Conservation (phyloP, 805 yeast species). For the Candida parachauliodes region DNA sequence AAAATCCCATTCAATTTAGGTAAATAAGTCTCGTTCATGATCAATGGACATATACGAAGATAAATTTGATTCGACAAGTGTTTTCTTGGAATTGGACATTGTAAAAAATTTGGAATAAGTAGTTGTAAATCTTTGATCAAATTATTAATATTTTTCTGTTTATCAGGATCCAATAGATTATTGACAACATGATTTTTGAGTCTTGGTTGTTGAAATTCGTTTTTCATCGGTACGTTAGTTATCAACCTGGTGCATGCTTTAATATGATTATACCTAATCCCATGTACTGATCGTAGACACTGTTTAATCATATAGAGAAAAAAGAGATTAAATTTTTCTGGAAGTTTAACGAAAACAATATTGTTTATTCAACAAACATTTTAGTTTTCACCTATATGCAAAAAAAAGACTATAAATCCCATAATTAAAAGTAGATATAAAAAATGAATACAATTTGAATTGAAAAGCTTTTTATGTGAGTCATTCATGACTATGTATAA, state of each 20-base stretch:
- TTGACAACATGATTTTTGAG: background rate
- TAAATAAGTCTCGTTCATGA: conserved; percentile 43
- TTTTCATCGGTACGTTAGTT: background rate
- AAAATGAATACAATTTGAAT: conserved; percentile 18
- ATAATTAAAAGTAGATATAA: conserved; percentile 14
- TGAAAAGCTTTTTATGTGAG: conserved; percentile 25
- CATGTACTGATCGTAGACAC: background rate
- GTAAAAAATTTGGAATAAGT: conserved; percentile 50
- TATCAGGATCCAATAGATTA: conserved; percentile 17
- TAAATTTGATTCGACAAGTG: conserved; percentile 44
- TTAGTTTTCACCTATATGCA: conserved; percentile 23
- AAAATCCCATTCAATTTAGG: conserved; percentile 56
- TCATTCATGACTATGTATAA: conserved; percentile 37
- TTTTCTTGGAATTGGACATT: conserved; percentile 40
- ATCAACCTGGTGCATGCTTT: too few species aligned
- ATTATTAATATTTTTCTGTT: conserved; percentile 52
- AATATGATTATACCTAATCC: too few species aligned
- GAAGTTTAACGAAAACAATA: conserved; percentile 4
- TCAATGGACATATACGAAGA: conserved; percentile 55
- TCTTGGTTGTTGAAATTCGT: background rate
- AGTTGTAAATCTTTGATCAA: conserved; percentile 46
- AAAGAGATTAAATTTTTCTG: background rate
- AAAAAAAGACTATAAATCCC: conserved; percentile 15
- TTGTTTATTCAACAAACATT: conserved; percentile 46
- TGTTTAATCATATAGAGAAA: background rate